phyloP scores from a whole-genome alignment of 1,284 basidiomycete genomes.

The Leccinum subrobustum region DNA sequence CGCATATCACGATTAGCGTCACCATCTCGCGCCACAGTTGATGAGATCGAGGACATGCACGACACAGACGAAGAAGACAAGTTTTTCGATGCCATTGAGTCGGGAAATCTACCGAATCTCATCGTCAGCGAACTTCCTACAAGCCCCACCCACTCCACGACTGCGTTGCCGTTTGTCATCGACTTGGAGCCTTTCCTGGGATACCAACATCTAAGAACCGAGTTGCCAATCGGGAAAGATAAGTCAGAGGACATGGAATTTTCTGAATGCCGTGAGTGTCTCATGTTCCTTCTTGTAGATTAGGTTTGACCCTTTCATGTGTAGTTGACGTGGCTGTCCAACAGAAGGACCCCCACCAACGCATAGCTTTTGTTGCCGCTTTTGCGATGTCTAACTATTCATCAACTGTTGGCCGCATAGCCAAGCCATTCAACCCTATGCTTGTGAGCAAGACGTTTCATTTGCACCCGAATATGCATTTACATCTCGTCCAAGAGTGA shows the following conservation, averaged over 20 bases:
- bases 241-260: constrained; percentile 97
- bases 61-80: constrained; percentile 93
- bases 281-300: not conserved
- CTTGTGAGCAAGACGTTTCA: constrained; percentile 46
- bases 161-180: constrained; percentile 27
- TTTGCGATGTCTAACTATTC: constrained; percentile 99
- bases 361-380: constrained; percentile 92
- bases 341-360: constrained; percentile 76
- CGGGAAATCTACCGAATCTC: constrained; percentile 74
- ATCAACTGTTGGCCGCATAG: constrained; percentile 91
- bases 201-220: constrained; percentile 68
- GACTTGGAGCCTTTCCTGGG: constrained; percentile 61
- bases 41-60: constrained; percentile 43
- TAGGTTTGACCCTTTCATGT: constrained; percentile 1
- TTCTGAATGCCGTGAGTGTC: constrained; percentile 78
- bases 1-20: constrained; percentile 17
- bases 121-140: constrained; percentile 63
- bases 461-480: not conserved
- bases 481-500: constrained; percentile 51
- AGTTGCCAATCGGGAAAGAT: constrained; percentile 72
- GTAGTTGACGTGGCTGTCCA: constrained; percentile 81
- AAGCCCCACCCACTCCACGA: constrained; percentile 32
- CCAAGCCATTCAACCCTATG: constrained; percentile 96
- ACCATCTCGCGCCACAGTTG: constrained; percentile 7
- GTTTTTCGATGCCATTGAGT: constrained; percentile 97